Percentiles rank a stretch among this genome's conserved stretches.
Conservation (phyloP, 2,329 filamentous ascomycete species). For the Pyricularia pennisetigena region DNA sequence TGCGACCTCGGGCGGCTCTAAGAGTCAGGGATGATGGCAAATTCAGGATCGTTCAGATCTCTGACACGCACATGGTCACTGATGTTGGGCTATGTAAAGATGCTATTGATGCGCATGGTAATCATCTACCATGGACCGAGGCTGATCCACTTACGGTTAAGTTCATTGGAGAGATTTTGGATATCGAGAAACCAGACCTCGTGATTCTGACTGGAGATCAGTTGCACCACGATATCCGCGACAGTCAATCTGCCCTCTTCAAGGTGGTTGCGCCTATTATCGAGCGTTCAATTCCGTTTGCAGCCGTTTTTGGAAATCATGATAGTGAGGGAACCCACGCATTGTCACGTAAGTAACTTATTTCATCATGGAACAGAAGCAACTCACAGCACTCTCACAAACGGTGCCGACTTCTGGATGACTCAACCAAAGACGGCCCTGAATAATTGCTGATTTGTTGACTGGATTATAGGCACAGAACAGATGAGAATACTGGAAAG, state of each 20-base stretch:
- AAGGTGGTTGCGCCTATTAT: slow-evolving; percentile 59
- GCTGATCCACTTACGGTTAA: slow-evolving; percentile 60
- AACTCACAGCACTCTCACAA: no score
- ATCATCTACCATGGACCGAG: slow-evolving; percentile 37
- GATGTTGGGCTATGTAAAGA: slow-evolving; percentile 19
- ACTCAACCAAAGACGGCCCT: no score
- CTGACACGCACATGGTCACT: slow-evolving; percentile 26
- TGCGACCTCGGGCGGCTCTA: slow-evolving; percentile 15
- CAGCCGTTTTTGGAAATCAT: slow-evolving; percentile 65
- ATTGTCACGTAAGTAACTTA: slow-evolving; percentile 23
- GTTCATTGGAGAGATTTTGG: slow-evolving; percentile 55
- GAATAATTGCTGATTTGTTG: slow-evolving; percentile 13
- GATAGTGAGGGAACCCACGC: slow-evolving; percentile 51
- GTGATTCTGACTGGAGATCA: slow-evolving; percentile 64
- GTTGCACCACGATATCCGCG: slow-evolving; percentile 28
- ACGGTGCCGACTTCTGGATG: no score
- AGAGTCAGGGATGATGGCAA: slow-evolving; percentile 57
- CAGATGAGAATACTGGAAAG: slow-evolving; percentile 18
- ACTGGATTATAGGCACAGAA: slow-evolving; percentile 19
- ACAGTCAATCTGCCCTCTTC: slow-evolving; percentile 27
- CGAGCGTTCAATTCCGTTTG: slow-evolving; percentile 57
- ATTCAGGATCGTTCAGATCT: slow-evolving; percentile 65
- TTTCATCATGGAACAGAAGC: no score
- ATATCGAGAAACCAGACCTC: slow-evolving; percentile 60
- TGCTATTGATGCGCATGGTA: slow-evolving; percentile 22